Percentiles rank a stretch among this genome's conserved stretches.
phyloP scores from a whole-genome alignment of 176 grass and related monocot species.

The Lolium perenne region DNA sequence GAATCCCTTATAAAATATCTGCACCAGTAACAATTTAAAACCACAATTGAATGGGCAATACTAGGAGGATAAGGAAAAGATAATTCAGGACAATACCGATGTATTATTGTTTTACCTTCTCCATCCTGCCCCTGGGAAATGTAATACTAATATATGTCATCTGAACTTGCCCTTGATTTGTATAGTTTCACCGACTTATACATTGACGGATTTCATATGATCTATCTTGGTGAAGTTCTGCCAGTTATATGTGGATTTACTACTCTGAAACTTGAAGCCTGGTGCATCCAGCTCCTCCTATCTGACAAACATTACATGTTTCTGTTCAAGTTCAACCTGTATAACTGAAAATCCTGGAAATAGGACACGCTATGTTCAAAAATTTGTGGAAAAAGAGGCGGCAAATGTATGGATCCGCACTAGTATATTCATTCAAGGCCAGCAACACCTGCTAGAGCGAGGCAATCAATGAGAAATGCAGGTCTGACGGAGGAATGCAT shows the following conservation, averaged over 20 bases:
- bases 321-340: slow-evolving; percentile 25
- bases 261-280: neutral
- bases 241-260: neutral
- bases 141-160: slow-evolving; percentile 33
- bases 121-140: slow-evolving; percentile 2
- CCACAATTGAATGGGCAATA: slow-evolving; percentile 9
- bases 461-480: slow-evolving; percentile 38
- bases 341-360: slow-evolving; percentile 10
- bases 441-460: slow-evolving; percentile 28
- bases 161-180: slow-evolving; percentile 15
- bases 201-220: neutral
- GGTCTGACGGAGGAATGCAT: slow-evolving; percentile 43
- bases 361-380: neutral
- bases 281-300: neutral
- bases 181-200: slow-evolving; percentile 16
- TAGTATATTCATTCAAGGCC: neutral
- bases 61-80: slow-evolving; percentile 21
- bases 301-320: slow-evolving; percentile 14
- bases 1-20: slow-evolving; percentile 8
- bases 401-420: neutral
- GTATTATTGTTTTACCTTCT: neutral
- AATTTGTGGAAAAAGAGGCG: slow-evolving; percentile 4
- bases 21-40: neutral
- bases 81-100: slow-evolving; percentile 16
- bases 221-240: slow-evolving; percentile 13